These are phyloP conservation scores for Heracleum sosnowskyi DNA, from an alignment of 129 eudicot species.

Conservation along the genomic window DNA sequence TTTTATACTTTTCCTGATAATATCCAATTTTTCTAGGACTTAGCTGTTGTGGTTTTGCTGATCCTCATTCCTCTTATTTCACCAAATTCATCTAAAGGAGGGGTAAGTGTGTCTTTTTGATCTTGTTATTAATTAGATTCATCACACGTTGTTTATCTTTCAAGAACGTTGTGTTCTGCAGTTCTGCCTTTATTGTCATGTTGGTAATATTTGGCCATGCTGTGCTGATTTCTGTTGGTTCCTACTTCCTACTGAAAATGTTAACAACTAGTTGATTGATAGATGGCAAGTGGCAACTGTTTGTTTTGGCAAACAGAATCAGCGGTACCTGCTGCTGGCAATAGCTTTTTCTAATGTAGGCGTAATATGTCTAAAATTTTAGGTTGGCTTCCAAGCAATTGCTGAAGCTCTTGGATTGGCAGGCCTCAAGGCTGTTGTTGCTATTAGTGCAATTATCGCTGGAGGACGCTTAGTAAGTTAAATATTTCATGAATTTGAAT, in stretches of 20 bases:
- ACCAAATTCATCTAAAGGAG: slow-evolving; percentile 99
- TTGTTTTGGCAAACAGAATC: not conserved
- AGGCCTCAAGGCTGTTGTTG: slow-evolving; percentile 96
- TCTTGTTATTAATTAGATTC: not conserved
- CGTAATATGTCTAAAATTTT: slow-evolving; percentile 15
- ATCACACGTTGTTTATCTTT: not conserved
- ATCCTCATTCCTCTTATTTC: slow-evolving; percentile 97
- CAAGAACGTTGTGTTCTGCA: not conserved
- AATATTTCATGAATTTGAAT: not conserved
- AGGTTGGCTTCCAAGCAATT: slow-evolving; percentile 94
- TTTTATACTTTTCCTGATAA: not conserved
- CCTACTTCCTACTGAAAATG: not conserved
- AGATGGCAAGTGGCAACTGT: not conserved
- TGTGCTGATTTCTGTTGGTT: not conserved
- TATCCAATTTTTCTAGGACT: slow-evolving; percentile 43
- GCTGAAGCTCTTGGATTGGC: slow-evolving; percentile 99
- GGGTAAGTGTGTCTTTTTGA: slow-evolving; percentile 39
- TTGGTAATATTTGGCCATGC: not conserved
- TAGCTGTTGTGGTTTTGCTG: slow-evolving; percentile 96
- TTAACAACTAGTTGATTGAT: not conserved
- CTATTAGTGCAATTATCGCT: slow-evolving; percentile 94
- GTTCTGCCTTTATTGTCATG: not conserved
- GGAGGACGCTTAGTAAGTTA: slow-evolving; percentile 93
- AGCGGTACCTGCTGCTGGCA: not conserved
- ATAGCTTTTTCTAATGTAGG: slow-evolving; percentile 5